A percentile compares a stretch with the other conserved stretches of the same genome.
Conservation (phyloP, 305 asterid species). For the Solanum chacoense region DNA sequence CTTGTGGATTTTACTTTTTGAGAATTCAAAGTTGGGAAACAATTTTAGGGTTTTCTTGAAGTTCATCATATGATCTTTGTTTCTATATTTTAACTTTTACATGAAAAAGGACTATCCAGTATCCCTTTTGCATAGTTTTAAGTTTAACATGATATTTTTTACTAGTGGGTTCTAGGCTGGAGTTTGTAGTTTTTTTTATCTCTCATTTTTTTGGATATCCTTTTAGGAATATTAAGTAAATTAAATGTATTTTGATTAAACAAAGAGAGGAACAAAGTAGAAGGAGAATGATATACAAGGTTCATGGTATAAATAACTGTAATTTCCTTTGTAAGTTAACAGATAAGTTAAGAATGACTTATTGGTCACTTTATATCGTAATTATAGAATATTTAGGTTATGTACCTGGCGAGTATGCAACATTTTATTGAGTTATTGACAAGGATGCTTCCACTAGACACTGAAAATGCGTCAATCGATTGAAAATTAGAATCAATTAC, state of each 20-base stretch:
- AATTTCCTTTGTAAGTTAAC: neutral
- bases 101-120: neutral
- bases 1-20: neutral
- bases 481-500: neutral
- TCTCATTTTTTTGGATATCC: neutral
- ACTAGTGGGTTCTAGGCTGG: too few species aligned
- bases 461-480: neutral
- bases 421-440: neutral
- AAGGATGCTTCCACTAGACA: neutral
- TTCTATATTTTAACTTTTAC: neutral
- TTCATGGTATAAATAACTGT: neutral
- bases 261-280: neutral
- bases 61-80: neutral
- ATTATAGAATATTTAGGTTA: neutral
- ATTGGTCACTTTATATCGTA: too few species aligned
- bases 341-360: neutral
- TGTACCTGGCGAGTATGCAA: neutral
- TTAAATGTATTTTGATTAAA: neutral
- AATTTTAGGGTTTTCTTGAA: too few species aligned
- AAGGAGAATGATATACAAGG: neutral
- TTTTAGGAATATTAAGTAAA: neutral
- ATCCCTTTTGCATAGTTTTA: too few species aligned
- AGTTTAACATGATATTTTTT: too few species aligned
- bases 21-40: neutral
- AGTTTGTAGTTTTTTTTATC: too few species aligned